phyloP scores from a whole-genome alignment of 2,329 filamentous ascomycete species.

The Ascochyta clinopodiicola region DNA sequence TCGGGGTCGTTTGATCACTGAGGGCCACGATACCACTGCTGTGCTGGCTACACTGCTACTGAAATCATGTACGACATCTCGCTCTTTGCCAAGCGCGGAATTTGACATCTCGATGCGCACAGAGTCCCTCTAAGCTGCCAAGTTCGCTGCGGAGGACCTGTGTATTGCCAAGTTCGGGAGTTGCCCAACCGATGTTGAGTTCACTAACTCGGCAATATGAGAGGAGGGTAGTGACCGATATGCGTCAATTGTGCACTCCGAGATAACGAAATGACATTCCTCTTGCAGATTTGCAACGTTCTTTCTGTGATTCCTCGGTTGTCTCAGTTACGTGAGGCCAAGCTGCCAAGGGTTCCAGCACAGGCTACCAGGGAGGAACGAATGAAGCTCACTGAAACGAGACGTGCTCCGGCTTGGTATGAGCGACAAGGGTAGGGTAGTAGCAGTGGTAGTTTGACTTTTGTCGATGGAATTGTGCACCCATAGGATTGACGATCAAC shows the following conservation, averaged over 20 bases:
- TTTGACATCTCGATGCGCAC: conserved; percentile 15
- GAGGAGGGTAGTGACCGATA: not conserved
- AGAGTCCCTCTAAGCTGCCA: conserved; percentile 28
- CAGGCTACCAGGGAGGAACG: conserved; percentile 11
- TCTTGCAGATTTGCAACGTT: not conserved
- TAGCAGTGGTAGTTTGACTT: not conserved
- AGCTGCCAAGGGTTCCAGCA: conserved; percentile 10
- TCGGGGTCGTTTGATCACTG: not conserved
- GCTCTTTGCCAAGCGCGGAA: conserved; percentile 33
- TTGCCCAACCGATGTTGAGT: not conserved
- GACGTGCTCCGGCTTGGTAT: not conserved
- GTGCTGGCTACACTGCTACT: conserved; percentile 1
- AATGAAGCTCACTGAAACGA: conserved; percentile 1
- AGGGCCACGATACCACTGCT: not conserved
- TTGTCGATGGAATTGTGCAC: not conserved
- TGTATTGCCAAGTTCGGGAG: conserved; percentile 21
- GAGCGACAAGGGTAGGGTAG: conserved; percentile 1
- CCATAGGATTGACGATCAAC: not conserved
- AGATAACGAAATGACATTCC: not conserved
- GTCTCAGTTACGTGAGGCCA: conserved; percentile 14
- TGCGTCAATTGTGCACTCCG: not conserved
- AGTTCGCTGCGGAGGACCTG: conserved; percentile 11
- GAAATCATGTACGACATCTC: conserved; percentile 13
- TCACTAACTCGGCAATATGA: not conserved
- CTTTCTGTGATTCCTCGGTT: conserved; percentile 1